Percentiles rank a stretch among this genome's conserved stretches.
These are phyloP conservation scores for Trichomonas gallinae DNA, from an alignment of 208 protist genomes.

Conservation along the genomic window DNA sequence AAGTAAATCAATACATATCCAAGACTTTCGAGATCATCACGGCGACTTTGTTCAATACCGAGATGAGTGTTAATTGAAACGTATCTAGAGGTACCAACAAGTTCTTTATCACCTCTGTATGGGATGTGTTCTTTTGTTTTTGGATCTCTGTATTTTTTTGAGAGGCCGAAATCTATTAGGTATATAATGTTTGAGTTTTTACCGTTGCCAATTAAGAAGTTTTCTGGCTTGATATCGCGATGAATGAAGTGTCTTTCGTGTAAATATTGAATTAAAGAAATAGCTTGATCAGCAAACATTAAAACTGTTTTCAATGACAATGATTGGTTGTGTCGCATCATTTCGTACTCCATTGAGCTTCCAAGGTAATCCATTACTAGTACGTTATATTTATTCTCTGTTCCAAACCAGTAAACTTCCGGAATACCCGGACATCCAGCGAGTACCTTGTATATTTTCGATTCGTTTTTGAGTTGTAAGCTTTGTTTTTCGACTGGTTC, in stretches of 20 bases:
- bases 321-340: slow-evolving; percentile 58
- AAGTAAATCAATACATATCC: slow-evolving; percentile 98
- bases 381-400: slow-evolving; percentile 87
- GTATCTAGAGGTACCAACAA: slow-evolving; percentile 88
- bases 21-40: slow-evolving; percentile 68
- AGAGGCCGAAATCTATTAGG: slow-evolving; percentile 56
- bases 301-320: slow-evolving; percentile 13
- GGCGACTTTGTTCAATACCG: slow-evolving; percentile 75
- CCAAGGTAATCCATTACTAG: slow-evolving; percentile 96
- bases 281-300: slow-evolving; percentile 4
- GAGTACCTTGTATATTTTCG: slow-evolving; percentile 64
- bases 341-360: slow-evolving; percentile 88
- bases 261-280: slow-evolving; percentile 53
- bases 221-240: slow-evolving; percentile 86
- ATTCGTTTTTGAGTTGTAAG: slow-evolving; percentile 92
- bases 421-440: slow-evolving; percentile 67
- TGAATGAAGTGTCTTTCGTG: slow-evolving; percentile 92
- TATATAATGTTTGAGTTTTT: slow-evolving; percentile 52
- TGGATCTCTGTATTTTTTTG: slow-evolving; percentile 96
- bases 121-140: slow-evolving; percentile 93
- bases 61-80: slow-evolving; percentile 96
- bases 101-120: slow-evolving; percentile 55
- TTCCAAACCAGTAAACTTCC: slow-evolving; percentile 74
- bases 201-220: slow-evolving; percentile 86
- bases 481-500: slow-evolving; percentile 57